phyloP scores from a whole-genome alignment of 345 rosid species.

The Arabidopsis arenosa region DNA sequence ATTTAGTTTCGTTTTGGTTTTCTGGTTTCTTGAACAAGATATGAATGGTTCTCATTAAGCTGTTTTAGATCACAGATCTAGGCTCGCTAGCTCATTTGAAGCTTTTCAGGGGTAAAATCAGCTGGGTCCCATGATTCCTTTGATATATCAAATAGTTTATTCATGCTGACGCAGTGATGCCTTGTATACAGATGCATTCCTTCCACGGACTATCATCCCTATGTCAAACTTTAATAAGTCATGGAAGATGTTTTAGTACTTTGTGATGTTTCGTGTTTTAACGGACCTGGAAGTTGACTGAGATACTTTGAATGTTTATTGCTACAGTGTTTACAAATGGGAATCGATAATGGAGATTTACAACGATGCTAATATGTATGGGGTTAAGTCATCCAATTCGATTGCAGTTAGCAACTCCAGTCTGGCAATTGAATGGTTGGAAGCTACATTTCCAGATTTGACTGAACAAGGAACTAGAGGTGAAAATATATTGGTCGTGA shows the following conservation, averaged over 20 bases:
- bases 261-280: slow-evolving; percentile 14
- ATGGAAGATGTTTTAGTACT: slow-evolving; percentile 25
- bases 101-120: background rate
- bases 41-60: background rate
- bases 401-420: slow-evolving; percentile 71
- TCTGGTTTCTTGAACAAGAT: slow-evolving; percentile 9
- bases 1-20: background rate
- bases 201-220: background rate
- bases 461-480: slow-evolving; percentile 55
- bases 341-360: slow-evolving; percentile 81
- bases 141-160: background rate
- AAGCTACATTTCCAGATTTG: slow-evolving; percentile 88
- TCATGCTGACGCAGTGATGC: background rate
- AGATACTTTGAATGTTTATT: slow-evolving; percentile 32
- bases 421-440: slow-evolving; percentile 91
- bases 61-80: slow-evolving; percentile 15
- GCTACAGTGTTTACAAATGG: slow-evolving; percentile 76
- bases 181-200: slow-evolving; percentile 7
- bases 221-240: slow-evolving; percentile 8
- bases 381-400: slow-evolving; percentile 69
- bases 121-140: slow-evolving; percentile 2
- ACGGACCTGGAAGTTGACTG: slow-evolving; percentile 26
- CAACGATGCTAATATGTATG: slow-evolving; percentile 79
- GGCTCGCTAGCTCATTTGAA: slow-evolving; percentile 5
- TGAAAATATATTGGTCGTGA: slow-evolving; percentile 54